Percentiles rank a stretch among this genome's conserved stretches.
phyloP scores from a whole-genome alignment of 139 green algal species.

The Tetradesmus obliquus region DNA sequence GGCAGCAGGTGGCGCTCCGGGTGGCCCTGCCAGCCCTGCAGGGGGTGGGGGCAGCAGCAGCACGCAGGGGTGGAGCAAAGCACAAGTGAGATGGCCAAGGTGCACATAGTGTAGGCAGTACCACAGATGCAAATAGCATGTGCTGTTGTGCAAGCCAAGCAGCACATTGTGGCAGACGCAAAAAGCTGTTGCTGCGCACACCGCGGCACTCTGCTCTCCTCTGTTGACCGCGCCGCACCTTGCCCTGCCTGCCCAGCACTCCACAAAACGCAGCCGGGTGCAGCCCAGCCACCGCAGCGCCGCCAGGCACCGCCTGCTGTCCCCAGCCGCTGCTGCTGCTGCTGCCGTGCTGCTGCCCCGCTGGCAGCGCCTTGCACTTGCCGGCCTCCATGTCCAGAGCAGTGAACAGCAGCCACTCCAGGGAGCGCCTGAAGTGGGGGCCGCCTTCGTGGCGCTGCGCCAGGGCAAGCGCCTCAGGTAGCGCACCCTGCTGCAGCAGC shows the following conservation, averaged over 20 bases:
- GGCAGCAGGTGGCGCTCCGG: background rate
- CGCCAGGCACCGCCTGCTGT: background rate
- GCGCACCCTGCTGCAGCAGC: conserved; percentile 82
- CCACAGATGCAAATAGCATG: no score
- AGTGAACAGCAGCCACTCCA: conserved; percentile 98
- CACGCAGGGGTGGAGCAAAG: background rate
- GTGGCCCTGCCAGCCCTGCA: conserved; percentile 44
- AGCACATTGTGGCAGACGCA: no score
- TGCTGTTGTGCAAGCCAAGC: no score
- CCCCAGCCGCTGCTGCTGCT: background rate
- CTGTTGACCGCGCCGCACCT: background rate
- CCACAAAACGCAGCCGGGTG: background rate
- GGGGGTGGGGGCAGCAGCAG: conserved; percentile 8
- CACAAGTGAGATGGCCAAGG: background rate
- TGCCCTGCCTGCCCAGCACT: conserved; percentile 33
- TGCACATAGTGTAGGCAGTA: no score
- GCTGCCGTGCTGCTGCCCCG: background rate
- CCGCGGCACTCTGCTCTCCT: no score
- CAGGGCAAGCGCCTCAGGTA: conserved; percentile 66
- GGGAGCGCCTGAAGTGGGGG: conserved; percentile 85
- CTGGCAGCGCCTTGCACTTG: conserved; percentile 10
- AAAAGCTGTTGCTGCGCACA: no score
- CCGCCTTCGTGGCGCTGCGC: conserved; percentile 70
- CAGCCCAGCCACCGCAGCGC: background rate
- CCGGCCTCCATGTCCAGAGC: conserved; percentile 83